Conservation (phyloP, 2,329 filamentous ascomycete genomes). For the Ophiostoma sp. region DNA sequence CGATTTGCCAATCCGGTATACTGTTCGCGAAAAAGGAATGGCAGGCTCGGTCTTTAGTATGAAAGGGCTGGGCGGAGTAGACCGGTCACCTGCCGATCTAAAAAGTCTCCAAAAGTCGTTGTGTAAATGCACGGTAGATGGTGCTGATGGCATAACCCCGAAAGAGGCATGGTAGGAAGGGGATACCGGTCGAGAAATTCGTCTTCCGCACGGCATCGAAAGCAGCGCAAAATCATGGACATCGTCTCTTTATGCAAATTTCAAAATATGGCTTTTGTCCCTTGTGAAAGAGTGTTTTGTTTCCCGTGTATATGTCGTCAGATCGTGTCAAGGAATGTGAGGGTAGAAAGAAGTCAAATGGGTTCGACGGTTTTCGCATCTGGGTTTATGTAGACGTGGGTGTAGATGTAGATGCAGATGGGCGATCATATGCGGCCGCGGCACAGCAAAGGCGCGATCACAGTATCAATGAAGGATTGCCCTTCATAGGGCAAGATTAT, state of each 20-base stretch:
- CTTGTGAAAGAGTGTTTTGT: constrained; percentile 16
- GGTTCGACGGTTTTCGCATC: neutral
- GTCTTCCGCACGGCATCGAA: neutral
- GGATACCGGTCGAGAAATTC: neutral
- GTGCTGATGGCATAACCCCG: neutral
- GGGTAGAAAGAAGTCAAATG: constrained; percentile 11
- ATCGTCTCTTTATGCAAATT: constrained; percentile 20
- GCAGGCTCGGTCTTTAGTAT: constrained; percentile 2
- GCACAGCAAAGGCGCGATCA: neutral
- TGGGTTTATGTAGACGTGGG: too few relatives aligned
- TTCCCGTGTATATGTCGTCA: constrained; percentile 19
- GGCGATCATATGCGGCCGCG: neutral
- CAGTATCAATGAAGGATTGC: neutral
- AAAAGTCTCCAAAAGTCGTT: neutral
- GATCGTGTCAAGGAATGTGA: constrained; percentile 15
- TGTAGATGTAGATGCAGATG: neutral
- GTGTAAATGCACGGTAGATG: neutral
- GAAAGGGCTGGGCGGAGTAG: neutral
- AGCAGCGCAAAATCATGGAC: constrained; percentile 15
- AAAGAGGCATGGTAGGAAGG: neutral
- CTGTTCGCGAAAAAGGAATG: neutral
- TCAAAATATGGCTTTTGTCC: constrained; percentile 10
- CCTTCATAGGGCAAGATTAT: neutral
- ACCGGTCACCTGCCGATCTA: neutral
- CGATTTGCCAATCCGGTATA: neutral